Evolutionary conservation across 192 early-diverging fungal genomes (phyloP).

Genomic region (Coemansia javaensis): DNA sequence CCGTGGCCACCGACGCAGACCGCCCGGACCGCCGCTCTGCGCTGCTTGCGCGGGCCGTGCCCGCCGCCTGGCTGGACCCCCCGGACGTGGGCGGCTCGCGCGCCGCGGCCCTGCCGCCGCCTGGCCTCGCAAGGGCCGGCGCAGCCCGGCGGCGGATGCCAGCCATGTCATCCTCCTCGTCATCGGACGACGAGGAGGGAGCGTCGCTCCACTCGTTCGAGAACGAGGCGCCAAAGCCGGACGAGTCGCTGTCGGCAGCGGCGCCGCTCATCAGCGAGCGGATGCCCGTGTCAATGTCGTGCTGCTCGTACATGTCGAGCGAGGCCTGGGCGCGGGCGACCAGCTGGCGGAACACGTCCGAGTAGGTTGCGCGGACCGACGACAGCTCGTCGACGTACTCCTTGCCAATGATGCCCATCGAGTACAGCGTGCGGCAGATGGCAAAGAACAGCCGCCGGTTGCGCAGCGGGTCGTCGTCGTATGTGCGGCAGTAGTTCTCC

Average conservation of each 20-base stretch:
- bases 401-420: conserved; percentile 77
- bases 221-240: conserved; percentile 12
- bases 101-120: no score
- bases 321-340: conserved; percentile 71
- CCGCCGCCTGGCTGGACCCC: no score
- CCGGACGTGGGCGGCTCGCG: background rate
- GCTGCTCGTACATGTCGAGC: conserved; percentile 47
- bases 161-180: no score
- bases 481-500: conserved; percentile 85
- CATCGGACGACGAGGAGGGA: background rate
- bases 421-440: conserved; percentile 79
- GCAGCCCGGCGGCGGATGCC: no score
- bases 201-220: conserved; percentile 7
- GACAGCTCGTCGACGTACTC: conserved; percentile 82
- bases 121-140: no score
- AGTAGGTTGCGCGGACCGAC: conserved; percentile 75
- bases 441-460: conserved; percentile 82
- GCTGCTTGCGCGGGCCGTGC: background rate
- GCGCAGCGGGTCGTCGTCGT: conserved; percentile 79
- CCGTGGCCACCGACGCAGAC: conserved; percentile 2
- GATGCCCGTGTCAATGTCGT: conserved; percentile 43
- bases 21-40: conserved; percentile 1
- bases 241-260: conserved; percentile 18
- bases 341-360: conserved; percentile 77
- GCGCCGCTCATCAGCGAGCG: conserved; percentile 29